Base-by-base conservation (phyloP, 345 rosid species). In the Eucalyptus coolabah region DNA sequence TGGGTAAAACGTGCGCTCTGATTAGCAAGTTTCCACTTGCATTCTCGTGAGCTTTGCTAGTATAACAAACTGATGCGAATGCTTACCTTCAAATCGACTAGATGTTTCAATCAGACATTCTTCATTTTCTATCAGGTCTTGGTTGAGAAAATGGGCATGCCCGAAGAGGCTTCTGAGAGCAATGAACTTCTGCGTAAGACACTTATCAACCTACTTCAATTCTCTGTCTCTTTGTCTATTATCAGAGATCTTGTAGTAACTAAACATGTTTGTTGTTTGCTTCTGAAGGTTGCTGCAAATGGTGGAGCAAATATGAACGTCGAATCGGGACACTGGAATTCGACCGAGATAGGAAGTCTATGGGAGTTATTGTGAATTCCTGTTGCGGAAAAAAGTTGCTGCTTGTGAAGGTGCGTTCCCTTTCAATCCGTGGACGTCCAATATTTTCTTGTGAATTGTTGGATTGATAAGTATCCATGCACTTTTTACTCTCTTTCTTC, bases 61-160 rank as follows among this genome's bases (percentile, higher is more conserved):
- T 47, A 14, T 65, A 56, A 56, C n/a, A 37, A 19, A 82, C 49
- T 80, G 32, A 42, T 51, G 77, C 6, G 8, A 19, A 89, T 60
- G 34, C 16, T 42, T 59, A 81, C 86, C 90, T 51, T 9, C 83
- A 51, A 49, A n/a, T 77, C 60, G 34, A 59, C 30, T 49, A 16
- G 44, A 40, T 51, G 50, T 54, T 53, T 65, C 15, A 28, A 59
- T 89, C 50, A 24, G 51, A 53, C 37, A 28, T 49, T 16, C 80
- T 50, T 34, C n/a, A 67, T 69, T 53, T 89, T 54, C 15, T 88
- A 88, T 85, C 92, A 96, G 98, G 96, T 94, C 87, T 93, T 96
- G 81, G 96, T 94, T 90, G 96, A 96, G 93, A 95, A 96, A 92
- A 96, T 96, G 98, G 96, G 96, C 28, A 88, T 92, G 17, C 96